These are phyloP conservation scores for Picochlorum sp. DNA, from an alignment of 139 green algal genomes.

Conservation along the genomic window DNA sequence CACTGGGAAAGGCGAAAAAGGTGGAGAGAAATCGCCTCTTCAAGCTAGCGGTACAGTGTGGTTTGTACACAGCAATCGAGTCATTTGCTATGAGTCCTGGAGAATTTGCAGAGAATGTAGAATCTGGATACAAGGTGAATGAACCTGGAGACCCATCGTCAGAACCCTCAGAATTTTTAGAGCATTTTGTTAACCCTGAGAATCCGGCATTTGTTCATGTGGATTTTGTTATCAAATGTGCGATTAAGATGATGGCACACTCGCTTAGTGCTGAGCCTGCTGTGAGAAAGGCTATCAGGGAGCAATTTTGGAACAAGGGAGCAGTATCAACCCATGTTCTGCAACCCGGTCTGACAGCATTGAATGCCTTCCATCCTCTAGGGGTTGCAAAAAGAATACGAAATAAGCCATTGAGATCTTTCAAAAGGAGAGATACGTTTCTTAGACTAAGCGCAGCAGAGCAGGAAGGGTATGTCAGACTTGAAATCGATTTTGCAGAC, in stretches of 20 bases:
- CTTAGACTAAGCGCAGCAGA: slow-evolving; percentile 43
- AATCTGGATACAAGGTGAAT: slow-evolving; percentile 37
- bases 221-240: slow-evolving; percentile 31
- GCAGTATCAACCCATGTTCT: slow-evolving; percentile 51
- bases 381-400: slow-evolving; percentile 57
- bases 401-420: slow-evolving; percentile 53
- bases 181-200: slow-evolving; percentile 15
- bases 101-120: slow-evolving; percentile 58
- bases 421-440: slow-evolving; percentile 48
- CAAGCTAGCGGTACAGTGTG: slow-evolving; percentile 11
- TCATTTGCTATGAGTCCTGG: slow-evolving; percentile 29
- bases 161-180: slow-evolving; percentile 15
- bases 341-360: slow-evolving; percentile 31
- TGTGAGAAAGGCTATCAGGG: slow-evolving; percentile 31
- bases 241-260: slow-evolving; percentile 30
- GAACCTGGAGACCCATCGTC: slow-evolving; percentile 14
- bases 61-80: slow-evolving; percentile 20
- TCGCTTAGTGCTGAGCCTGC: slow-evolving; percentile 38
- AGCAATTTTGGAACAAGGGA: slow-evolving; percentile 29
- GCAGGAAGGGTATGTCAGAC: slow-evolving; percentile 40
- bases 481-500: slow-evolving; percentile 16
- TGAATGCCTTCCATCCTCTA: slow-evolving; percentile 67
- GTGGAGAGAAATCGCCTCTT: slow-evolving; percentile 1
- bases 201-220: slow-evolving; percentile 13
- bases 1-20: slow-evolving; percentile 2